phyloP scores from a whole-genome alignment of 441 rosid genomes.

The Pelargonium citronellum region DNA sequence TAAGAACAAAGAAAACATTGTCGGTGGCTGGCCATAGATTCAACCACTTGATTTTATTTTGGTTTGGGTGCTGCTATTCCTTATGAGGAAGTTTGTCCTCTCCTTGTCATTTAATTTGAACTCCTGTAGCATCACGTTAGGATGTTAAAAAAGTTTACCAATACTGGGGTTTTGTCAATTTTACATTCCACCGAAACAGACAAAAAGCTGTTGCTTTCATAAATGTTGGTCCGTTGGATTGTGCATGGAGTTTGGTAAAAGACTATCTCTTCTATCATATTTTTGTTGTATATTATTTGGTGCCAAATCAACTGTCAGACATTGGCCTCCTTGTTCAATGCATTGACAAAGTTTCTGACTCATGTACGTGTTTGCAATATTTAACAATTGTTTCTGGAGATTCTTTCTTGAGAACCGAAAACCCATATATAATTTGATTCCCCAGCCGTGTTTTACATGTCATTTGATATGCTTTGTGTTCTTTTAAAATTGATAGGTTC shows the following conservation, averaged over 20 bases:
- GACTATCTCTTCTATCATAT: not conserved
- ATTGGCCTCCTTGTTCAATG: conserved; percentile 2
- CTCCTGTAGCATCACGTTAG: not conserved
- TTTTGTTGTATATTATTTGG: not conserved
- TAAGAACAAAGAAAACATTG: not conserved
- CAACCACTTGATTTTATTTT: not conserved
- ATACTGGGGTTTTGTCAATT: not conserved
- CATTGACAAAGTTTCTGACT: conserved; percentile 4
- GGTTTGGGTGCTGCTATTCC: too few species aligned
- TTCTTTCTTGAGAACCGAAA: not conserved
- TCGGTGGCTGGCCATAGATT: not conserved
- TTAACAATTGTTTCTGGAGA: conserved; percentile 1
- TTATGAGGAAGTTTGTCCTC: too few species aligned
- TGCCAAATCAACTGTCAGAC: not conserved
- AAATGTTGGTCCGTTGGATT: not conserved
- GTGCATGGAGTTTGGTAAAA: not conserved
- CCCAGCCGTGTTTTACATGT: not conserved
- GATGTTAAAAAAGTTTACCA: not conserved
- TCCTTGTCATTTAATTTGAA: too few species aligned
- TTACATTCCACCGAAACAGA: not conserved
- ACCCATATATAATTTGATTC: not conserved
- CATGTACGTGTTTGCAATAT: not conserved
- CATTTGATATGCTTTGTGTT: not conserved
- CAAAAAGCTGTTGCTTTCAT: not conserved
- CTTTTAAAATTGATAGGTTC: conserved; percentile 45